Evolutionary conservation across 345 rosid genomes (phyloP).

Genomic region (Citrus glauca): DNA sequence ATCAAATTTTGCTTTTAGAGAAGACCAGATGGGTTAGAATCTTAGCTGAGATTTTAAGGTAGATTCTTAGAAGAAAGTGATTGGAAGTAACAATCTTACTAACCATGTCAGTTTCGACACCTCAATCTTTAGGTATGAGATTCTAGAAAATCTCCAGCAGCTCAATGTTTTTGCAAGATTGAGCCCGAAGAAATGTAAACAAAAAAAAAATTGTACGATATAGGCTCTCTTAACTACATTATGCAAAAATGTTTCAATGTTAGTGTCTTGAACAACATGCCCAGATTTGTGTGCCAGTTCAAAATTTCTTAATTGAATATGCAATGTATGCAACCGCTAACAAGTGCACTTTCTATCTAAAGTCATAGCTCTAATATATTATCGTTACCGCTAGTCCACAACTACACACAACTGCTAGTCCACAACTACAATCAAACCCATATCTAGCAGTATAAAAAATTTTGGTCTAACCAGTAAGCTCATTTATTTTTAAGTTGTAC

Average conservation of each 20-base stretch:
- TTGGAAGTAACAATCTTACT: conserved; percentile 1
- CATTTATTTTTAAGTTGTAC: no score
- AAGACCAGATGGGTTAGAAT: conserved; percentile 4
- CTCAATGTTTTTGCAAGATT: conserved; percentile 11
- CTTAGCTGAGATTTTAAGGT: conserved; percentile 7
- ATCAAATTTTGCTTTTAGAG: conserved; percentile 8
- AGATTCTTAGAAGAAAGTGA: conserved; percentile 11
- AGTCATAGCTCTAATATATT: no score
- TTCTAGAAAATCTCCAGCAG: background rate
- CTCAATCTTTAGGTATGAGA: background rate
- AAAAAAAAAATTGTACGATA: background rate
- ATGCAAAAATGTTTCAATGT: background rate
- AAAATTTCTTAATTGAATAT: no score
- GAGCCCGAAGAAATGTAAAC: conserved; percentile 12
- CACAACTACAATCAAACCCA: no score
- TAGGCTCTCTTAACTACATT: background rate
- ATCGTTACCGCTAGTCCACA: no score
- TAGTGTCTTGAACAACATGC: background rate
- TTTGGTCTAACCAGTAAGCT: no score
- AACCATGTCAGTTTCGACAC: conserved; percentile 1
- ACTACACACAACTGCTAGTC: no score
- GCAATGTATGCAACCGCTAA: background rate
- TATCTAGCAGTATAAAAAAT: no score
- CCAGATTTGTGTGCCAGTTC: background rate
- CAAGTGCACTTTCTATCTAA: no score